A percentile compares a stretch with the other conserved stretches of the same genome.
Evolutionary conservation across 1,139 yeast species (phyloP).

Genomic region (Saccharomyces pastorianus): DNA sequence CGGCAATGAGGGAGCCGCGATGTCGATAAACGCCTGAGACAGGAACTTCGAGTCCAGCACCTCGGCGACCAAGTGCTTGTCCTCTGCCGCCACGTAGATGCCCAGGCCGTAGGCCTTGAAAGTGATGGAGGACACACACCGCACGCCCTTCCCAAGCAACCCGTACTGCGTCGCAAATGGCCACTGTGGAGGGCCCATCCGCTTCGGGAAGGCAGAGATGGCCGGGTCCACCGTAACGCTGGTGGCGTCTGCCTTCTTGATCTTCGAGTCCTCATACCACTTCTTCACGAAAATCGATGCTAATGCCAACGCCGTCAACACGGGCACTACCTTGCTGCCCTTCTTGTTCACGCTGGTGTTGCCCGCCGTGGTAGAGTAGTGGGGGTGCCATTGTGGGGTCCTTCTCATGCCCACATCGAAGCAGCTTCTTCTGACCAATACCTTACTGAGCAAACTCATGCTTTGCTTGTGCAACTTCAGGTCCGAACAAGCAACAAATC

Average conservation of each 20-base stretch:
- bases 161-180: conserved; percentile 31
- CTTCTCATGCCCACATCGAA: background rate
- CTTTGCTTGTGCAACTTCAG: background rate
- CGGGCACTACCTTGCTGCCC: background rate
- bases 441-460: background rate
- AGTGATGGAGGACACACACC: conserved; percentile 68
- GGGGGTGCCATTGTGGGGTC: background rate
- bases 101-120: conserved; percentile 82
- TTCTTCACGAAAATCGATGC: background rate
- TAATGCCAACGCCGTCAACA: background rate
- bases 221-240: conserved; percentile 37
- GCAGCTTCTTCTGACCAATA: background rate
- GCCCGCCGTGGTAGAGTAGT: background rate
- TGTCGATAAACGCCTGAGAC: conserved; percentile 28
- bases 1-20: conserved; percentile 8
- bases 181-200: conserved; percentile 8
- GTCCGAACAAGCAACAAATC: background rate
- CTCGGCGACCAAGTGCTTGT: conserved; percentile 38
- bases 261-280: background rate
- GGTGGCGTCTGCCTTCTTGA: conserved; percentile 15
- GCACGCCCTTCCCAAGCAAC: conserved; percentile 65
- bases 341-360: background rate
- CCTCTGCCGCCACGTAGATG: conserved; percentile 56
- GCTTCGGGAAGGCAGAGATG: conserved; percentile 43
- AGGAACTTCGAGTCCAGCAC: conserved; percentile 37